phyloP scores from a whole-genome alignment of 345 rosid genomes.

The Toxicodendron radicans region DNA sequence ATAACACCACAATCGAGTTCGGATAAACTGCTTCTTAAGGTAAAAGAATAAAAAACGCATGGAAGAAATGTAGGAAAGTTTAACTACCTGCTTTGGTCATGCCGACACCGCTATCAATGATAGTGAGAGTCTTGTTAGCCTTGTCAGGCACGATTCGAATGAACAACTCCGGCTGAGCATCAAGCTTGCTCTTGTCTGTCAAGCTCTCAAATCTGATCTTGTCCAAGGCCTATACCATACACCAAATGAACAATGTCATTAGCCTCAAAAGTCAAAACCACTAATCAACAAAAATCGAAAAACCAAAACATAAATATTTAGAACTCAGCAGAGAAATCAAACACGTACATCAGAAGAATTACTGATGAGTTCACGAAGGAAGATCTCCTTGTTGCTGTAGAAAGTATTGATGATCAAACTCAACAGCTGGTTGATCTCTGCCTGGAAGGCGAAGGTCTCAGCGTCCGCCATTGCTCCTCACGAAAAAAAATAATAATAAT shows the following conservation, averaged over 20 bases:
- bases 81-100: slow-evolving; percentile 84
- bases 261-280: background rate
- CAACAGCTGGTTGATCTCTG: slow-evolving; percentile 85
- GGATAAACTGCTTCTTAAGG: too few relatives aligned
- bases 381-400: slow-evolving; percentile 92
- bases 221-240: slow-evolving; percentile 61
- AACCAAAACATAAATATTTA: too few relatives aligned
- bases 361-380: slow-evolving; percentile 72
- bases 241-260: background rate
- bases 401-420: slow-evolving; percentile 89
- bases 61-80: background rate
- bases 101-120: slow-evolving; percentile 77
- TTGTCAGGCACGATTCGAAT: slow-evolving; percentile 76
- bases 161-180: slow-evolving; percentile 80
- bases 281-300: background rate
- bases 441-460: slow-evolving; percentile 93
- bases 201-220: slow-evolving; percentile 76
- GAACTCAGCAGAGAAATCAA: background rate
- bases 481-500: background rate
- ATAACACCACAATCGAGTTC: background rate
- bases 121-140: slow-evolving; percentile 65
- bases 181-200: slow-evolving; percentile 88
- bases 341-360: slow-evolving; percentile 64
- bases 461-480: slow-evolving; percentile 54
- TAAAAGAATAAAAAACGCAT: background rate